These are phyloP conservation scores for Aspergillus heteromorphus DNA, from an alignment of 495 filamentous ascomycete species.

Conservation along the genomic window DNA sequence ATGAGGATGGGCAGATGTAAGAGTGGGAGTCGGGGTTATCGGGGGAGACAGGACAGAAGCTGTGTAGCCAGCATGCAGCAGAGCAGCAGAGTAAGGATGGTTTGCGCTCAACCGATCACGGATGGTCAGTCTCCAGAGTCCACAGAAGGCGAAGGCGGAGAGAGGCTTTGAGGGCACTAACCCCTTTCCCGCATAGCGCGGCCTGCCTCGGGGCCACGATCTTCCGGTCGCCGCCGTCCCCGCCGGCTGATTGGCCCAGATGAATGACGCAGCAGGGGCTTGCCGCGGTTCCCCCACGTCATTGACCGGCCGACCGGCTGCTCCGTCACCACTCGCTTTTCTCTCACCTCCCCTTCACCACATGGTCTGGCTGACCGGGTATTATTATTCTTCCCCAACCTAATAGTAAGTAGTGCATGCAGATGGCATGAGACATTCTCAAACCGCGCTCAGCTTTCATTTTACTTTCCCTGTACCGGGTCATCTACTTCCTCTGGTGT, in stretches of 20 bases:
- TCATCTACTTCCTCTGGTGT: no score
- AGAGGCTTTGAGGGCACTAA: conserved; percentile 33
- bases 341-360: no score
- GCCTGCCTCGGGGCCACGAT: conserved; percentile 10
- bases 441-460: no score
- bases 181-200: conserved; percentile 17
- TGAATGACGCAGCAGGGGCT: conserved; percentile 3
- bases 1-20: background rate
- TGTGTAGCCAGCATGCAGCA: conserved; percentile 13
- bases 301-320: conserved; percentile 13
- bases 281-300: conserved; percentile 11
- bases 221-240: conserved; percentile 8
- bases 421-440: no score
- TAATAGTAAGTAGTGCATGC: no score
- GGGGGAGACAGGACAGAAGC: conserved; percentile 8
- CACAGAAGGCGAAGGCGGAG: conserved; percentile 39
- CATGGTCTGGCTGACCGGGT: no score
- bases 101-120: conserved; percentile 46
- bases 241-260: conserved; percentile 6
- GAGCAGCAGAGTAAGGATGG: conserved; percentile 19
- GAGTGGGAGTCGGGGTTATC: background rate
- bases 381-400: no score
- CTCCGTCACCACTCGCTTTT: no score
- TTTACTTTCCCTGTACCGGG: no score
- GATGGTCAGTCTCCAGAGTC: conserved; percentile 30